phyloP scores from a whole-genome alignment of 2,329 filamentous ascomycete genomes.

The Colletotrichum agaves region DNA sequence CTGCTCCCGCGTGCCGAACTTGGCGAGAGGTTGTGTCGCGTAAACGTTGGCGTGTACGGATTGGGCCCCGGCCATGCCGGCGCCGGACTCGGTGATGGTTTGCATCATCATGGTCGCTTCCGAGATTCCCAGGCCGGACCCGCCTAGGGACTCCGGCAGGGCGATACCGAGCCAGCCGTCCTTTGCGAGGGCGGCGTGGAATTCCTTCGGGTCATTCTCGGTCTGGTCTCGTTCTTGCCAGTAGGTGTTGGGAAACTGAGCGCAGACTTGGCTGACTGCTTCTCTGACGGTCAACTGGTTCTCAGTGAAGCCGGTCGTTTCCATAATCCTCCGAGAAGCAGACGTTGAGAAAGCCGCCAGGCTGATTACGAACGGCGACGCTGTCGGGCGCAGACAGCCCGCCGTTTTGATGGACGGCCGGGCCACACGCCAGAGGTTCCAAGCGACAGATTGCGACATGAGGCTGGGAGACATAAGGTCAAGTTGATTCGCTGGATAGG shows the following conservation, averaged over 20 bases:
- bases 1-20: conserved; percentile 76
- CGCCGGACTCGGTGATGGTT: conserved; percentile 80
- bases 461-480: neutral
- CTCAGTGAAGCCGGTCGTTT: conserved; percentile 76
- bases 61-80: conserved; percentile 79
- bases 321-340: conserved; percentile 66
- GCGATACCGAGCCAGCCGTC: conserved; percentile 87
- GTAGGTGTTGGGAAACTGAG: conserved; percentile 78
- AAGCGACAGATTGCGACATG: neutral
- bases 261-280: conserved; percentile 74
- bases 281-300: conserved; percentile 79
- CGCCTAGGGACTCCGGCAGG: conserved; percentile 78
- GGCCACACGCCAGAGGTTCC: conserved; percentile 7
- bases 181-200: conserved; percentile 78
- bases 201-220: conserved; percentile 77
- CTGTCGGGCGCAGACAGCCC: neutral
- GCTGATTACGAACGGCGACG: neutral
- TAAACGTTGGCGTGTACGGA: conserved; percentile 76
- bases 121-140: conserved; percentile 79
- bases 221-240: conserved; percentile 80
- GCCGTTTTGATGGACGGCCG: conserved; percentile 1
- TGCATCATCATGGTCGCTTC: conserved; percentile 92
- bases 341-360: conserved; percentile 50
- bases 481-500: neutral
- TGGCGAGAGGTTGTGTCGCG: conserved; percentile 79